Evolutionary conservation across 1,284 basidiomycete genomes (phyloP).

Genomic region (Apiotrichum laibachii): DNA sequence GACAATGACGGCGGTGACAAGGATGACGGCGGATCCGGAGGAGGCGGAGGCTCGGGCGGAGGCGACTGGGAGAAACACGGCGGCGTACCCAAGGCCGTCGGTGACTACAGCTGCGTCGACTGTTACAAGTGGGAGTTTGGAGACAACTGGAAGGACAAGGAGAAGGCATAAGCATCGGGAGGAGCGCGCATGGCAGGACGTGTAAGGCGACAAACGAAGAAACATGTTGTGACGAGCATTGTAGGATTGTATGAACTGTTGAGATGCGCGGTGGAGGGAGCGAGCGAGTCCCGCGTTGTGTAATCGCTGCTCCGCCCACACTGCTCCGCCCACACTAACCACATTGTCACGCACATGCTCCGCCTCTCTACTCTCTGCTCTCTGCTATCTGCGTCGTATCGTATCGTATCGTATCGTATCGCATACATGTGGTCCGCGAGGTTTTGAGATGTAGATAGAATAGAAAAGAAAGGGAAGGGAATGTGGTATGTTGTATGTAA

Average conservation of each 20-base stretch:
- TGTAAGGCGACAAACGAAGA: too few relatives aligned
- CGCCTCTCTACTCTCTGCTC: too few relatives aligned
- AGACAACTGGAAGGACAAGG: constrained; percentile 34
- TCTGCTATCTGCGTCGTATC: too few relatives aligned
- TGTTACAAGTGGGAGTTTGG: constrained; percentile 50
- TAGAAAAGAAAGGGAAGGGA: constrained; percentile 50
- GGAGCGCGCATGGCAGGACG: constrained; percentile 1
- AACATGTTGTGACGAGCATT: constrained; percentile 1
- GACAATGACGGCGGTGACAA: constrained; percentile 18
- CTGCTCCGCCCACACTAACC: background rate
- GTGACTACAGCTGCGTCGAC: constrained; percentile 49
- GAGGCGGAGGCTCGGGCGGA: constrained; percentile 55
- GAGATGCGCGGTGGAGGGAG: too few relatives aligned
- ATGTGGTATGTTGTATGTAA: background rate
- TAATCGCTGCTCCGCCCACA: too few relatives aligned
- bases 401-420: background rate
- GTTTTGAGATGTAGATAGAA: constrained; percentile 9
- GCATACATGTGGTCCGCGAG: background rate
- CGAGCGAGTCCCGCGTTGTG: too few relatives aligned
- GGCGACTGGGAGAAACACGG: constrained; percentile 47
- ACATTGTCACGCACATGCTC: too few relatives aligned
- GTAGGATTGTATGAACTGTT: constrained; percentile 4
- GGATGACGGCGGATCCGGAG: background rate
- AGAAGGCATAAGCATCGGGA: background rate
- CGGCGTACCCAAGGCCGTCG: constrained; percentile 45